Conservation (phyloP, 306 rosid genomes). For the Cicer yamashitae region DNA sequence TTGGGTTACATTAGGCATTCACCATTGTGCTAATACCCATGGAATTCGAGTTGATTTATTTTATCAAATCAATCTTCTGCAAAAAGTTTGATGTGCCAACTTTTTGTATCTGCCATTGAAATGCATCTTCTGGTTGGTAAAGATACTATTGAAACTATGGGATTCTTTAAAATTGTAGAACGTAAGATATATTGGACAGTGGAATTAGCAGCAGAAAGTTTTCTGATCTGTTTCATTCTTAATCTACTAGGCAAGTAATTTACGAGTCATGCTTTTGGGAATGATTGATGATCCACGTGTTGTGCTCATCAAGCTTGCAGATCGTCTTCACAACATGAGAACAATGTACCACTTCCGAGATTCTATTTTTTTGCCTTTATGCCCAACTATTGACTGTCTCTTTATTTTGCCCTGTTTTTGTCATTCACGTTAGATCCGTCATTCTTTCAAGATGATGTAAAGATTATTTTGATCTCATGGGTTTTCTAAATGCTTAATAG, state of each 20-base stretch:
- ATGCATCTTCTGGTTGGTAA: slow-evolving; percentile 33
- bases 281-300: slow-evolving; percentile 99
- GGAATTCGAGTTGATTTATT: neutral
- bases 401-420: slow-evolving; percentile 22
- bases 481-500: slow-evolving; percentile 14
- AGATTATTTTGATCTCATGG: slow-evolving; percentile 8
- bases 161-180: slow-evolving; percentile 38
- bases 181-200: slow-evolving; percentile 21
- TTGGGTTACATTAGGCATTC: neutral
- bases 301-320: slow-evolving; percentile 98
- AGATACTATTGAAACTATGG: slow-evolving; percentile 31
- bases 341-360: slow-evolving; percentile 74
- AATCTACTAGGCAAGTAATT: slow-evolving; percentile 79
- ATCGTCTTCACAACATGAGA: slow-evolving; percentile 99
- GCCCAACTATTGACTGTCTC: slow-evolving; percentile 30
- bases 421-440: slow-evolving; percentile 15
- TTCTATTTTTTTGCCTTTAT: slow-evolving; percentile 26
- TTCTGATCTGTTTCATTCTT: slow-evolving; percentile 54
- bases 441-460: slow-evolving; percentile 26
- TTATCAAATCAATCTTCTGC: slow-evolving; percentile 27
- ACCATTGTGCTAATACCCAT: neutral
- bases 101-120: slow-evolving; percentile 6
- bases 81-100: slow-evolving; percentile 20
- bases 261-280: slow-evolving; percentile 96
- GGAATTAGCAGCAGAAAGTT: slow-evolving; percentile 40